Evolutionary conservation across 371 early-diverging fungal genomes (phyloP), one percentile per base, ranked within the genome.

Genomic region (Neoconidiobolus thromboides): DNA sequence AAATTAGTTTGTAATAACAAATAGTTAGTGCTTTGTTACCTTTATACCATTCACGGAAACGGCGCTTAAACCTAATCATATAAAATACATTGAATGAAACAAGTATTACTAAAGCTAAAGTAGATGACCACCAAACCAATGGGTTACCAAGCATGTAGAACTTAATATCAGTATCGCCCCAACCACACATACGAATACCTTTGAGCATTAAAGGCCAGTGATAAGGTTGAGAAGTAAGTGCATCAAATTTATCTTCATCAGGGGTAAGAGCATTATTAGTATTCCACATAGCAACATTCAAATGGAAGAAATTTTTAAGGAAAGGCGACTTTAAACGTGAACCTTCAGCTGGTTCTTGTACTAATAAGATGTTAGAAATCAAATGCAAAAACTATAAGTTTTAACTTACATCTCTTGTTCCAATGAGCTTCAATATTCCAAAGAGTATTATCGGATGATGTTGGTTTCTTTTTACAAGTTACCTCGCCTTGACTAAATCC

Each of bases 361-460:
- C 66, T 67, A 55, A 14, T 10, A 26, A 9, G 48, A 36, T 5
- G 38, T 7, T 10, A 48, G 48, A 9, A 4, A 57, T 39, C 4
- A 5, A 12, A 38, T n/a, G 14, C 48, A 48, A 36, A 26, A 26
- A 26, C 26, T 26, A 26, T 26, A 26, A 26, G 26, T 26, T 26
- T 26, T 7, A 7, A 65, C 74, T 67, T 64, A 82, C 83, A 65
- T 48, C 69, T 73, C 2, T 72, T 73, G 64, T 96, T 88, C 71
- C 72, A 74, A 68, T 98, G 95, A 65, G 79, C 74, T 73, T 98
- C 99, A 56, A 99, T 72, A 72, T 98, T 98, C 99, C 99, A 99
- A 69, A 93, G 76, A 47, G 88, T 75, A 55, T 75, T 10, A 10
- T 12, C n/a, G 4, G 36, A 15, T 42, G 10, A 5, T 2, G n/a